phyloP scores from a whole-genome alignment of 2,329 filamentous ascomycete species.

The Atkinsonella hypoxylon region DNA sequence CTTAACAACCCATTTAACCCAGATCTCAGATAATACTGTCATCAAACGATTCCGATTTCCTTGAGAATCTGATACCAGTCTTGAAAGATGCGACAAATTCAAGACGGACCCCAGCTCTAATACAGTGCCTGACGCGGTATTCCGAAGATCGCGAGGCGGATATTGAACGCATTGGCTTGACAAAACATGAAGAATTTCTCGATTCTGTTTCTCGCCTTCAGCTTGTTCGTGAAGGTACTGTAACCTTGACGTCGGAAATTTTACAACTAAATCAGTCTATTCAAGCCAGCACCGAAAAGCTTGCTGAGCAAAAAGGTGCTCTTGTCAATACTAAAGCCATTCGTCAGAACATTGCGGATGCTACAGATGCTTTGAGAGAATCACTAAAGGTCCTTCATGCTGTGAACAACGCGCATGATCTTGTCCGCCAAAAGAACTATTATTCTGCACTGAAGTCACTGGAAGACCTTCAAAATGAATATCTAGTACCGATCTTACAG shows the following conservation, averaged over 20 bases:
- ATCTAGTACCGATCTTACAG: slow-evolving; percentile 60
- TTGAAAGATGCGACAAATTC: slow-evolving; percentile 79
- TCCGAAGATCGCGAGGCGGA: slow-evolving; percentile 78
- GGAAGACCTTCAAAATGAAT: slow-evolving; percentile 92
- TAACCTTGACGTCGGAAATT: slow-evolving; percentile 80
- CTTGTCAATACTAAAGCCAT: slow-evolving; percentile 86
- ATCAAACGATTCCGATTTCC: slow-evolving; percentile 82
- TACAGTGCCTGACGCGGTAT: slow-evolving; percentile 60
- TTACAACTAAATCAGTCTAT: slow-evolving; percentile 88
- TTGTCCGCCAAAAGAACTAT: slow-evolving; percentile 86
- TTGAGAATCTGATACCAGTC: slow-evolving; percentile 89
- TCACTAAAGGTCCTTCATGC: slow-evolving; percentile 85
- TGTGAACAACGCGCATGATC: slow-evolving; percentile 87
- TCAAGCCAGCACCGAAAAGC: slow-evolving; percentile 83
- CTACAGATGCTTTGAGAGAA: slow-evolving; percentile 75
- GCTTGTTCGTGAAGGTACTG: slow-evolving; percentile 79
- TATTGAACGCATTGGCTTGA: slow-evolving; percentile 88
- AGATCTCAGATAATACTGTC: slow-evolving; percentile 70
- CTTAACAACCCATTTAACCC: slow-evolving; percentile 3
- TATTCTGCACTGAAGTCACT: slow-evolving; percentile 89
- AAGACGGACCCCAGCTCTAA: slow-evolving; percentile 59
- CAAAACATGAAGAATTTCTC: slow-evolving; percentile 94
- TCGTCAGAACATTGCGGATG: slow-evolving; percentile 91
- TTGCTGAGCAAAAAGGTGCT: slow-evolving; percentile 88
- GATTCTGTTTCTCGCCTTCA: slow-evolving; percentile 91